Evolutionary conservation across 805 yeast genomes (phyloP), one percentile per base, ranked within the genome.

Genomic region (Komagataella kurtzmanii): DNA sequence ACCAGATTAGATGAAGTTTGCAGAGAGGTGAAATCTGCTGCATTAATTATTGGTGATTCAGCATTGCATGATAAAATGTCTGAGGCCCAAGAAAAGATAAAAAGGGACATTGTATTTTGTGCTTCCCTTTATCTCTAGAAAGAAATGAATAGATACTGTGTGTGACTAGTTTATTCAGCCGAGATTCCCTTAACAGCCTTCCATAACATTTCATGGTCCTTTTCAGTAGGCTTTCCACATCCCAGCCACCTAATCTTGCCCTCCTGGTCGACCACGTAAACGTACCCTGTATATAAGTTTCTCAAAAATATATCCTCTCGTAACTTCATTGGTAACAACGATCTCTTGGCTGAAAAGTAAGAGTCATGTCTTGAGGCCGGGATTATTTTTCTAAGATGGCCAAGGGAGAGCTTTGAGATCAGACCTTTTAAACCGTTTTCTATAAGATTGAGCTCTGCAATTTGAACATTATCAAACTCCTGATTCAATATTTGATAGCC

Each of bases 21-120:
- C 64, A 80, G 98, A 51, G 93, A 93, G 64, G 97, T 91, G 19
- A 88, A 85, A 68, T 84, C 87, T 51, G 97, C 98, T 3, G 89
- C 98, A 1, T 74, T 91, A 58, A 88, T 93, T 59, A 87, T 93
- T 61, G 99, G 99, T 52, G 97, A 93, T 65, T 81, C 95, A 6
- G 77, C 79, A n/a, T 74, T 93, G 56, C 95, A 89, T 65, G 73
- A 87, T 48, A 91, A 91, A 66, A 88, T 93, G 93, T 74, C 80
- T 18, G 84, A 80, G 52, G 97, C 97, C 0, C 98, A 91, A 67
- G 98, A 93, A 63, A 79, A 81, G 65, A 93, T 93, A 63, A 91
- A 91, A 68, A 80, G 99, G 60, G 99, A 93, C 65, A 93, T 93
- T 58, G 98, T 93, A 0, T 93, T 93, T 68, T 93, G 98, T 64